phyloP scores from a whole-genome alignment of 2,329 filamentous ascomycete genomes.

The Exophiala bonariae region DNA sequence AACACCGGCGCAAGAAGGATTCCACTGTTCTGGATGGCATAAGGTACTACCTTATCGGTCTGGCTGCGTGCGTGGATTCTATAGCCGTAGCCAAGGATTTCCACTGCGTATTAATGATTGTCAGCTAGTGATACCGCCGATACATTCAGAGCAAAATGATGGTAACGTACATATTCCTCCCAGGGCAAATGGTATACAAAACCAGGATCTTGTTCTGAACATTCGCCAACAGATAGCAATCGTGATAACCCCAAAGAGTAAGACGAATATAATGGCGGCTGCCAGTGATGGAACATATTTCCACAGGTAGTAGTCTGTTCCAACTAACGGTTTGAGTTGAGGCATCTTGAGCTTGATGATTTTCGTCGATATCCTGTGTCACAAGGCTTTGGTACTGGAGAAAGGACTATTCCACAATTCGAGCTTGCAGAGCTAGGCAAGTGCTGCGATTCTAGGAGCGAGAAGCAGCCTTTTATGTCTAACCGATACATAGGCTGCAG shows the following conservation, averaged over 20 bases:
- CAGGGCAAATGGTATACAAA: constrained; percentile 37
- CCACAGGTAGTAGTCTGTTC: constrained; percentile 17
- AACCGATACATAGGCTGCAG: too few relatives aligned
- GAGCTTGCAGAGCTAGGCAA: too few relatives aligned
- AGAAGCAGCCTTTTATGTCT: too few relatives aligned
- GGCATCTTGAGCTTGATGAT: too few relatives aligned
- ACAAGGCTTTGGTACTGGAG: too few relatives aligned
- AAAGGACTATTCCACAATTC: too few relatives aligned
- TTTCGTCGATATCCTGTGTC: too few relatives aligned
- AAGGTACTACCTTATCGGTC: constrained; percentile 10
- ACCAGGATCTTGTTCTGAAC: constrained; percentile 30
- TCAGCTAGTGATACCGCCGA: background rate
- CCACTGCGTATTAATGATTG: constrained; percentile 25
- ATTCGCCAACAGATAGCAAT: constrained; percentile 32
- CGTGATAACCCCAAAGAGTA: constrained; percentile 32
- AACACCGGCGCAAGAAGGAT: constrained; percentile 46
- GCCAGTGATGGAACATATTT: constrained; percentile 32
- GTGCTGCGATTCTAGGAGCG: too few relatives aligned
- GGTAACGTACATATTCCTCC: constrained; percentile 39
- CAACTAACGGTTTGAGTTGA: constrained; percentile 9
- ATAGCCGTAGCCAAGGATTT: constrained; percentile 40
- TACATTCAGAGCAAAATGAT: background rate
- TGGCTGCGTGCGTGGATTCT: constrained; percentile 28
- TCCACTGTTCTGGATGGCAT: constrained; percentile 39
- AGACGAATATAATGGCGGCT: constrained; percentile 28